Evolutionary conservation across 805 yeast species (phyloP), one percentile per base, ranked within the genome.

Genomic region (Wickerhamomyces bisporus): DNA sequence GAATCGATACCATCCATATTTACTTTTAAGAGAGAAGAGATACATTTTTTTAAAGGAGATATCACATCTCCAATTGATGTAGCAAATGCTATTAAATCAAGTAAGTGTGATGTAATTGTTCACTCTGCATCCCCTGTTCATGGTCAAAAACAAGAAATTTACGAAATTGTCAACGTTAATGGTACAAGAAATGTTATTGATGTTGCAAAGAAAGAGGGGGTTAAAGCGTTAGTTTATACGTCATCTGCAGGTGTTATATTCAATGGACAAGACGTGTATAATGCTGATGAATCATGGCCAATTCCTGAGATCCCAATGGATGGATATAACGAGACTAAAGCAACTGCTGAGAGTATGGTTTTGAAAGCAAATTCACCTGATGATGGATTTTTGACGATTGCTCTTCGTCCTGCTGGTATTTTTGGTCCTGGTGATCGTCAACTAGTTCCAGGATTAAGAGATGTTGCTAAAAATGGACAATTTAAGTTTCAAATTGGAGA

Each of bases 361-460:
- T 69, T 89, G 54, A 65, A 73, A 16, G 85, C 95, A 14, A 85
- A 87, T 59, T 73, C 75, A 34, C 64, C 64, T n/a, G 59, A 64
- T 1, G 65, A 69, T 12, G 68, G 67, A 2, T 74, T 89, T 47
- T 64, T 73, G 34, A 93, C 98, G 0, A 83, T 86, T 26, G 93
- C 96, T 2, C 63, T 93, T 34, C 76, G 99, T 45, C 98, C 98
- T 1, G 96, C 98, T 1, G 99, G 98, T 28, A 88, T 93, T 34
- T 93, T 93, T 66, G 99, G 98, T 5, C 98, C 98, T 6, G 98
- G 98, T 31, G 98, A 93, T 60, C 77, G 98, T 43, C 99, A 93
- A 60, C 66, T 93, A 54, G 93, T 93, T 32, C 98, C 98, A 11
- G 95, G 95, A 3, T 68, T 93, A 42, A 77, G 96, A 55, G 73